phyloP scores from a whole-genome alignment of 2,329 filamentous ascomycete genomes.

The Sporothrix schenckii region DNA sequence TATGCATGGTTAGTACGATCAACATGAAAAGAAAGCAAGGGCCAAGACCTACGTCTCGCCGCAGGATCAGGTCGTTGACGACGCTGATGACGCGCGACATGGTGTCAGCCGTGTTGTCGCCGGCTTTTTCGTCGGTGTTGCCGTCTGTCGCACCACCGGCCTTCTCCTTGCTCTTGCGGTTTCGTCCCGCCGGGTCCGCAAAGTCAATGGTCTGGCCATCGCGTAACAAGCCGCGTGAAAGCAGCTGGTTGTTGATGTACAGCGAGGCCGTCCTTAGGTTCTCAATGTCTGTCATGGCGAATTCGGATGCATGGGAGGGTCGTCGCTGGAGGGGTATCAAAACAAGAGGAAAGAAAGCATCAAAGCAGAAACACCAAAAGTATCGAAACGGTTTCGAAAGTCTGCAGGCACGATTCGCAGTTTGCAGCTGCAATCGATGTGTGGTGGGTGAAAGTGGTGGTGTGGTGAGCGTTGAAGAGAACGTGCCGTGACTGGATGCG shows the following conservation, averaged over 20 bases:
- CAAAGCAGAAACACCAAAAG: neutral
- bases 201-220: constrained; percentile 82
- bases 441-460: neutral
- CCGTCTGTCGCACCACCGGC: neutral
- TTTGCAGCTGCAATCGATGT: neutral
- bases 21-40: neutral
- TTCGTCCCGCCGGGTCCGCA: constrained; percentile 66
- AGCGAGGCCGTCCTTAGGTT: constrained; percentile 68
- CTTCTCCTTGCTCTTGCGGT: constrained; percentile 37
- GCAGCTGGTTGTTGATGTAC: constrained; percentile 73
- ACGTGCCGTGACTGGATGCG: constrained; percentile 1
- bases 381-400: neutral
- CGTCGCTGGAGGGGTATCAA: neutral
- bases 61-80: constrained; percentile 87
- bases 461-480: neutral
- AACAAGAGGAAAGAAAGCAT: neutral
- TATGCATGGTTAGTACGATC: neutral
- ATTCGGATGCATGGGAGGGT: constrained; percentile 1
- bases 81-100: constrained; percentile 90
- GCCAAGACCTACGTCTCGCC: constrained; percentile 72
- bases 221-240: constrained; percentile 65
- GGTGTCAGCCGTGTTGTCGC: constrained; percentile 42
- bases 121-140: neutral
- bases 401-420: neutral
- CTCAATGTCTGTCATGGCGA: constrained; percentile 58